Evolutionary conservation across 2,329 filamentous ascomycete species (phyloP).

Genomic region (Fusarium staphyleae): DNA sequence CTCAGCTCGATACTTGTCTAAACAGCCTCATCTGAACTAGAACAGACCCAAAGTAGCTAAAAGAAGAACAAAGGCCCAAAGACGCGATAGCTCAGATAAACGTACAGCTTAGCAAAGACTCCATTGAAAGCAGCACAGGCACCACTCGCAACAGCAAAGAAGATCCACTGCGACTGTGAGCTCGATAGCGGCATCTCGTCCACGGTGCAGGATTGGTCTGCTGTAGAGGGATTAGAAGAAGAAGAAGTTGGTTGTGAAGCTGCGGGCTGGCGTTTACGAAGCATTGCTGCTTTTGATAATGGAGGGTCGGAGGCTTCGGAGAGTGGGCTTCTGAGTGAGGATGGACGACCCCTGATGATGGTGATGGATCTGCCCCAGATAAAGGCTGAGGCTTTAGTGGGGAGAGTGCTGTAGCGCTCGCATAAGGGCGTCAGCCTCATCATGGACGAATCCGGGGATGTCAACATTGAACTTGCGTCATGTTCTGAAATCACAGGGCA

Average conservation of each 20-base stretch:
- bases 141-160: conserved; percentile 75
- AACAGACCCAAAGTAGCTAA: too few relatives aligned
- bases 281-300: conserved; percentile 32
- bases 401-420: conserved; percentile 7
- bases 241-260: conserved; percentile 15
- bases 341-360: conserved; percentile 25
- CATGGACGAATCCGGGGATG: conserved; percentile 28
- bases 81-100: conserved; percentile 26
- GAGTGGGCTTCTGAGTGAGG: conserved; percentile 18
- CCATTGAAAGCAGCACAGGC: conserved; percentile 83
- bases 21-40: neutral
- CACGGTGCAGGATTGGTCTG: conserved; percentile 9
- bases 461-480: neutral
- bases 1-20: neutral
- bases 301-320: conserved; percentile 22
- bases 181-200: conserved; percentile 15
- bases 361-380: conserved; percentile 18
- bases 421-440: conserved; percentile 4
- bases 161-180: conserved; percentile 62
- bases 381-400: conserved; percentile 33
- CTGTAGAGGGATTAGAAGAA: neutral
- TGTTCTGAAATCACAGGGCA: neutral
- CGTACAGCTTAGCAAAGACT: conserved; percentile 82
- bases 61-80: neutral
- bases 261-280: conserved; percentile 41